phyloP scores from a whole-genome alignment of 192 early-diverging fungal species.

The Tieghemiomyces parasiticus region DNA sequence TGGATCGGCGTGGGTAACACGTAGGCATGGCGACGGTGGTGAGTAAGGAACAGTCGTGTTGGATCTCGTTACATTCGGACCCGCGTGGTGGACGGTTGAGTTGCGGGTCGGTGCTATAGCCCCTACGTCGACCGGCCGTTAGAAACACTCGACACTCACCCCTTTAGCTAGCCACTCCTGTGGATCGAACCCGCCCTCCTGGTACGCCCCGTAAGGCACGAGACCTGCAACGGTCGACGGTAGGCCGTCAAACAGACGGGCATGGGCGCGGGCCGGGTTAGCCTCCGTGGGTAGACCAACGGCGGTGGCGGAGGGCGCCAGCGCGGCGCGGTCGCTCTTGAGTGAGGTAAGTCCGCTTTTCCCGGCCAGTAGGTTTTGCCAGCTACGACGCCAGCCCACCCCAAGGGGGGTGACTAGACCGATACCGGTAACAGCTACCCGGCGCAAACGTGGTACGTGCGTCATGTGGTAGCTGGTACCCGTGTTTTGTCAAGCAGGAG shows the following conservation, averaged over 20 bases:
- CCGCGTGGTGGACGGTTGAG: too few species aligned
- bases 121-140: too few species aligned
- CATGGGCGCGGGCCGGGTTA: conserved; percentile 7
- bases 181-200: conserved; percentile 46
- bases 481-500: too few species aligned
- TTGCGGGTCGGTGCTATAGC: too few species aligned
- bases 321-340: conserved; percentile 11
- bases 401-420: conserved; percentile 87
- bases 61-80: too few species aligned
- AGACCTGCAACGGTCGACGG: conserved; percentile 63
- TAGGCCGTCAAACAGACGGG: conserved; percentile 35
- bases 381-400: conserved; percentile 49
- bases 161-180: conserved; percentile 59
- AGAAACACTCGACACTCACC: conserved; percentile 26
- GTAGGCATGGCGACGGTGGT: too few species aligned
- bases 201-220: conserved; percentile 35
- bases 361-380: conserved; percentile 54
- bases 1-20: too few species aligned
- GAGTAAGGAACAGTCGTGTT: too few species aligned
- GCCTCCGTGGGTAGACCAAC: too few species aligned
- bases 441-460: too few species aligned
- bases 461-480: too few species aligned
- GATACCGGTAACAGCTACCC: conserved; percentile 93
- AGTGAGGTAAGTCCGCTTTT: conserved; percentile 67
- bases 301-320: too few species aligned